A percentile compares a stretch with the other conserved stretches of the same genome.
These are phyloP conservation scores for Luvunga scandens DNA, from an alignment of 345 rosid species.

Conservation along the genomic window DNA sequence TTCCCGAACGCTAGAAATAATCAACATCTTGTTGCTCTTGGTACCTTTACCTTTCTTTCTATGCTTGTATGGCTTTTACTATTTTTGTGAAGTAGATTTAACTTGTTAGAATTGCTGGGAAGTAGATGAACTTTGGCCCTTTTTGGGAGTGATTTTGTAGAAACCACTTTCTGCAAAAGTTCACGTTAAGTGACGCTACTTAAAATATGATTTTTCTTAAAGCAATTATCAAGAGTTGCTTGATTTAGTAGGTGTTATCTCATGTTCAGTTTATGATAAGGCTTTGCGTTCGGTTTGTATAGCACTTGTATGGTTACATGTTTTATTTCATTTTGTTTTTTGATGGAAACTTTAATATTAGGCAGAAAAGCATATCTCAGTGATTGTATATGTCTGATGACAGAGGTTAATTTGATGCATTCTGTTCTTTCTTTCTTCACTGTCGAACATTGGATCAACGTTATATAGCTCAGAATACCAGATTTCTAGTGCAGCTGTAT, in stretches of 20 bases:
- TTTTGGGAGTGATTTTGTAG: neutral
- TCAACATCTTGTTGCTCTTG: constrained; percentile 84
- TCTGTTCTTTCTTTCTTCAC: neutral
- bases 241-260: neutral
- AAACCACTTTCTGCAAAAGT: neutral
- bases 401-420: neutral
- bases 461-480: neutral
- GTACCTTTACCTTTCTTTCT: constrained; percentile 32
- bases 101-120: neutral
- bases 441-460: neutral
- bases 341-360: neutral
- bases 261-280: neutral
- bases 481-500: neutral
- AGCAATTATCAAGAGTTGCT: neutral
- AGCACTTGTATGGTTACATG: too few species aligned
- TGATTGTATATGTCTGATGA: neutral
- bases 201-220: neutral
- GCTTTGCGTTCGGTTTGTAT: neutral
- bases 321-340: neutral
- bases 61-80: neutral
- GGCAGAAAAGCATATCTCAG: neutral
- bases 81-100: neutral
- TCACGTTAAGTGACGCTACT: neutral
- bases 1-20: constrained; percentile 40
- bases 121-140: neutral